Percentiles rank a stretch among this genome's conserved stretches.
phyloP scores from a whole-genome alignment of 371 early-diverging fungal species.

The Blakeslea trispora region DNA sequence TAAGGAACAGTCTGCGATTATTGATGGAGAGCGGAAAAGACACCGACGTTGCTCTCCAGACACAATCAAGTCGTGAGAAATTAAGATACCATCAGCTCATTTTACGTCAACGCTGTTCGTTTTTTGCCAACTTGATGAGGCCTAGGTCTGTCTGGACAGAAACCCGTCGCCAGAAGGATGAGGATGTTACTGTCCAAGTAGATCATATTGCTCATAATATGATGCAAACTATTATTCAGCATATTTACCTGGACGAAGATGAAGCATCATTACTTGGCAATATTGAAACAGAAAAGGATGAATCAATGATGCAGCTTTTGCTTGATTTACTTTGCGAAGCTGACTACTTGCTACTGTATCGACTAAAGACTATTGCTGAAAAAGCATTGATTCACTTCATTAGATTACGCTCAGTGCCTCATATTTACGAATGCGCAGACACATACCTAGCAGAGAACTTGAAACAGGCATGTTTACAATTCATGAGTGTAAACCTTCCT shows the following conservation, averaged over 20 bases:
- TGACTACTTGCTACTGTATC: conserved; percentile 63
- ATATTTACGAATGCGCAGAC: conserved; percentile 59
- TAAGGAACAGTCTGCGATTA: conserved; percentile 11
- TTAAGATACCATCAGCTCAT: conserved; percentile 58
- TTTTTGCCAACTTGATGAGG: conserved; percentile 62
- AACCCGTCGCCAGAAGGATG: conserved; percentile 25
- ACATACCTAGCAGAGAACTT: conserved; percentile 52
- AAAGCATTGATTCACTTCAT: conserved; percentile 51
- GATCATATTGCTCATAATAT: conserved; percentile 49
- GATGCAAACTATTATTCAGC: conserved; percentile 48
- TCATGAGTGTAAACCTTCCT: conserved; percentile 64
- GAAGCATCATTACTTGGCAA: conserved; percentile 42
- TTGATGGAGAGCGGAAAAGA: conserved; percentile 12
- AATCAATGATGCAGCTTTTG: conserved; percentile 54
- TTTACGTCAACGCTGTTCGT: conserved; percentile 63
- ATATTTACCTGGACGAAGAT: conserved; percentile 55
- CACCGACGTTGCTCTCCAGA: conserved; percentile 46
- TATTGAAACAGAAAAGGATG: conserved; percentile 41
- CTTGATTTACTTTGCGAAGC: conserved; percentile 61
- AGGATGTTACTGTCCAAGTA: conserved; percentile 44
- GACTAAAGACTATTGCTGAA: conserved; percentile 60
- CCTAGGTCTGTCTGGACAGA: conserved; percentile 57
- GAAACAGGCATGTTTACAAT: conserved; percentile 58
- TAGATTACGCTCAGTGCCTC: conserved; percentile 53
- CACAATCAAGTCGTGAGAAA: conserved; percentile 20